These are phyloP conservation scores for Pittosporum tobira DNA, from an alignment of 129 eudicot species.

Conservation along the genomic window DNA sequence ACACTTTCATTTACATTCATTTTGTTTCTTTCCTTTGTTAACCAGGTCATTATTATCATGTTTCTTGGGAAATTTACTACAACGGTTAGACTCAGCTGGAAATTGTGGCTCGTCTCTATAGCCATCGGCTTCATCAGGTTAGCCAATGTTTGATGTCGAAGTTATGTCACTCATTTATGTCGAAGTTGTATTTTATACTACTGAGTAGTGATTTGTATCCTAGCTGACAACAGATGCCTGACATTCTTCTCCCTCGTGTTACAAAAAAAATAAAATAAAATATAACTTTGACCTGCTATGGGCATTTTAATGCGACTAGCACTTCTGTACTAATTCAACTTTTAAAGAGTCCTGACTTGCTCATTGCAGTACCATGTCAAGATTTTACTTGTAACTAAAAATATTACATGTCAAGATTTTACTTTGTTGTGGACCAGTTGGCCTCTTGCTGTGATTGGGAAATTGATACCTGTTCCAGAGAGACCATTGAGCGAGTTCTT, in stretches of 20 bases:
- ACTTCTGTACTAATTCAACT: background rate
- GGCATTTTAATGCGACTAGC: background rate
- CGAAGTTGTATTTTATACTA: background rate
- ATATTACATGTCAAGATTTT: background rate
- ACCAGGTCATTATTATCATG: slow-evolving; percentile 59
- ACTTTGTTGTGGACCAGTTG: slow-evolving; percentile 28
- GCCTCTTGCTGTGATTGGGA: slow-evolving; percentile 55
- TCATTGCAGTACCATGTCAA: background rate
- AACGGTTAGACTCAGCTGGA: slow-evolving; percentile 75
- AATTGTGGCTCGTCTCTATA: slow-evolving; percentile 72
- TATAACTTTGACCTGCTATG: background rate
- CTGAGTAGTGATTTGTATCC: background rate
- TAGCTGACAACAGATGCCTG: background rate
- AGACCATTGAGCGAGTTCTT: slow-evolving; percentile 42
- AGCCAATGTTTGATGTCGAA: slow-evolving; percentile 12
- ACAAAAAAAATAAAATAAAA: no score
- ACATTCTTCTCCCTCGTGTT: background rate
- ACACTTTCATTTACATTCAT: background rate
- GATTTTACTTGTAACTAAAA: background rate
- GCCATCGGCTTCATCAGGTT: slow-evolving; percentile 67
- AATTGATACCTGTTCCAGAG: slow-evolving; percentile 51
- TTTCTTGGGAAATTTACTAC: slow-evolving; percentile 81
- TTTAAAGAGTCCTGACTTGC: background rate
- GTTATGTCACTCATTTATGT: background rate
- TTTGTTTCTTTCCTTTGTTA: background rate